These are phyloP conservation scores for Tremella mesenterica DNA, from an alignment of 768 basidiomycete species.

Conservation along the genomic window DNA sequence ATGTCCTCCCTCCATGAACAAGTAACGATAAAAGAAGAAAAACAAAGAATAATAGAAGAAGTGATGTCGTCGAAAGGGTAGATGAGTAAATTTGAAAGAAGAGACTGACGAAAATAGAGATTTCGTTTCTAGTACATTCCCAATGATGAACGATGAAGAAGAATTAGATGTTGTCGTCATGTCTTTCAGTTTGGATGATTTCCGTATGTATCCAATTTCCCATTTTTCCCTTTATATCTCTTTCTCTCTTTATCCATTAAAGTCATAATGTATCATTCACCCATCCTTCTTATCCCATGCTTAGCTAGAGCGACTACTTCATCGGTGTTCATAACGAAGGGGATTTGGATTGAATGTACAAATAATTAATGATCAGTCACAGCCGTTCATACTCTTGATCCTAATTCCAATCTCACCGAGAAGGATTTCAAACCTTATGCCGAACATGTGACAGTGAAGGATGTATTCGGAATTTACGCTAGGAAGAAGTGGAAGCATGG, in stretches of 20 bases:
- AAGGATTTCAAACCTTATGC: conserved; percentile 33
- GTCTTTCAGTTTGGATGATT: conserved; percentile 41
- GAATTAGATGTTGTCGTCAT: conserved; percentile 37
- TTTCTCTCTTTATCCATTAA: neutral
- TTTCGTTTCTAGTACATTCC: conserved; percentile 31
- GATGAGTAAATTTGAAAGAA: neutral
- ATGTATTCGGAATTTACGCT: conserved; percentile 39
- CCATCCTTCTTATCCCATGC: too few species aligned
- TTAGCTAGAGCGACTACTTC: too few species aligned
- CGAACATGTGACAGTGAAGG: conserved; percentile 26
- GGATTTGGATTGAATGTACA: neutral
- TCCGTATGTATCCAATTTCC: conserved; percentile 25
- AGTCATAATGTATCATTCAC: too few species aligned
- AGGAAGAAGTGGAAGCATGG: conserved; percentile 22
- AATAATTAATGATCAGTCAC: conserved; percentile 19
- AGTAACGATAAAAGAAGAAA: too few species aligned
- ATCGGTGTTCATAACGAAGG: too few species aligned
- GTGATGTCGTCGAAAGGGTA: too few species aligned
- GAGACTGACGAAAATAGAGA: conserved; percentile 21
- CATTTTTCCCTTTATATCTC: neutral
- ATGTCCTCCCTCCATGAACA: too few species aligned
- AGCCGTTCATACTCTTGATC: conserved; percentile 38
- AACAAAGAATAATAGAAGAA: too few species aligned
- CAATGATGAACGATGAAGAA: conserved; percentile 24
- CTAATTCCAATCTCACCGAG: conserved; percentile 12